phyloP scores from a whole-genome alignment of 768 basidiomycete species.

The Lactarius psammicola region DNA sequence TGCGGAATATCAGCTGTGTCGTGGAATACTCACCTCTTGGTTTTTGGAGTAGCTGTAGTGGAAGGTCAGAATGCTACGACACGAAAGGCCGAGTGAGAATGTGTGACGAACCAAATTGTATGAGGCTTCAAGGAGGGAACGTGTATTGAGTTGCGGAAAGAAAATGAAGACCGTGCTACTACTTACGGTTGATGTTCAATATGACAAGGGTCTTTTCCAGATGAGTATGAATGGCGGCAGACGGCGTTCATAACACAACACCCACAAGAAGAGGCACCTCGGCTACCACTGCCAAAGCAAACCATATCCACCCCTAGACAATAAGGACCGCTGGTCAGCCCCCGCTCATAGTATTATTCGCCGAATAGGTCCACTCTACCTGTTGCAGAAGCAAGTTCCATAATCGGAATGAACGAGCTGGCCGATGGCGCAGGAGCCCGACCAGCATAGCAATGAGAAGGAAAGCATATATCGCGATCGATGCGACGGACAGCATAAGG shows the following conservation, averaged over 20 bases:
- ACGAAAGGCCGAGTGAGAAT: not conserved
- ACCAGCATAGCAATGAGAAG: conserved; percentile 11
- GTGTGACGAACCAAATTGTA: conserved; percentile 9
- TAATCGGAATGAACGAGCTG: conserved; percentile 5
- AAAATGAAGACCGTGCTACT: not conserved
- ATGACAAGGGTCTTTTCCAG: conserved; percentile 1
- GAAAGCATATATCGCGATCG: conserved; percentile 6
- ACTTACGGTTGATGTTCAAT: conserved; percentile 10
- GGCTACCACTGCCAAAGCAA: conserved; percentile 15
- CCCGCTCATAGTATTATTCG: too few relatives aligned
- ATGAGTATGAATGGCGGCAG: not conserved
- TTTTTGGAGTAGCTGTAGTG: conserved; percentile 8
- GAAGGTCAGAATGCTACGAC: not conserved
- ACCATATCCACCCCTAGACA: conserved; percentile 21
- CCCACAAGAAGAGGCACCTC: conserved; percentile 21
- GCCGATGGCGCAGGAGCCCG: conserved; percentile 7
- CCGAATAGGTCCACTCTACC: not conserved
- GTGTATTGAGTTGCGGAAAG: not conserved
- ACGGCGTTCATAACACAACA: not conserved
- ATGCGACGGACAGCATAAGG: conserved; percentile 8
- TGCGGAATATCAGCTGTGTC: not conserved
- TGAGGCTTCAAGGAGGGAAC: not conserved
- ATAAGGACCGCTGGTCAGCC: not conserved
- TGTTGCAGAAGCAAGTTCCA: conserved; percentile 16
- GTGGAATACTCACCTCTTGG: conserved; percentile 15